Percentiles rank a stretch among this genome's conserved stretches.
phyloP scores from a whole-genome alignment of 306 rosid genomes.

The Prunus dulcis region DNA sequence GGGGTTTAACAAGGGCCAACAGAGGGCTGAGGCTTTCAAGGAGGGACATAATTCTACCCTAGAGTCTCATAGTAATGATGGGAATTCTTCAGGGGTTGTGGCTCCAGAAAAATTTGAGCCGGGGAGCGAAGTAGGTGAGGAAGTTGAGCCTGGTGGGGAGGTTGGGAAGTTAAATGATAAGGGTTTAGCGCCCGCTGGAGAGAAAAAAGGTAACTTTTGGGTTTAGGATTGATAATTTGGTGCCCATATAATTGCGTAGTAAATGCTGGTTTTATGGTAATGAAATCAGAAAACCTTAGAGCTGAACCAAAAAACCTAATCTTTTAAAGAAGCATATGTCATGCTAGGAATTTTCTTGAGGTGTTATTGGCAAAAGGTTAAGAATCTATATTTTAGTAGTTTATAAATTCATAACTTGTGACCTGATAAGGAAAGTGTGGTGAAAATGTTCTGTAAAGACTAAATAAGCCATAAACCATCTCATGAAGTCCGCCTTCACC shows the following conservation, averaged over 20 bases:
- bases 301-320: not conserved
- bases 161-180: constrained; percentile 47
- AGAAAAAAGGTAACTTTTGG: constrained; percentile 53
- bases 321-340: not conserved
- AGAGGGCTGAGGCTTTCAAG: constrained; percentile 51
- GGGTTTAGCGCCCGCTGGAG: constrained; percentile 33
- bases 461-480: not conserved
- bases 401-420: not conserved
- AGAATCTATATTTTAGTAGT: not conserved
- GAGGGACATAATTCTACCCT: constrained; percentile 48
- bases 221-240: not conserved
- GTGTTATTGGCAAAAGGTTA: not conserved
- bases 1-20: constrained; percentile 52
- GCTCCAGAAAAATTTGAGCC: constrained; percentile 49
- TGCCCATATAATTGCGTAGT: not conserved
- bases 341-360: not conserved
- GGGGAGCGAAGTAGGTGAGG: constrained; percentile 23
- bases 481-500: not conserved
- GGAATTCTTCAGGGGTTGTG: constrained; percentile 33
- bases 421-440: not conserved
- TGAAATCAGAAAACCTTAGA: not conserved
- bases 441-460: not conserved
- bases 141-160: constrained; percentile 42
- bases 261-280: not conserved
- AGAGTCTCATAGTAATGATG: constrained; percentile 46